phyloP scores from a whole-genome alignment of 257 asterid genomes.

The Solanum dulcamara region DNA sequence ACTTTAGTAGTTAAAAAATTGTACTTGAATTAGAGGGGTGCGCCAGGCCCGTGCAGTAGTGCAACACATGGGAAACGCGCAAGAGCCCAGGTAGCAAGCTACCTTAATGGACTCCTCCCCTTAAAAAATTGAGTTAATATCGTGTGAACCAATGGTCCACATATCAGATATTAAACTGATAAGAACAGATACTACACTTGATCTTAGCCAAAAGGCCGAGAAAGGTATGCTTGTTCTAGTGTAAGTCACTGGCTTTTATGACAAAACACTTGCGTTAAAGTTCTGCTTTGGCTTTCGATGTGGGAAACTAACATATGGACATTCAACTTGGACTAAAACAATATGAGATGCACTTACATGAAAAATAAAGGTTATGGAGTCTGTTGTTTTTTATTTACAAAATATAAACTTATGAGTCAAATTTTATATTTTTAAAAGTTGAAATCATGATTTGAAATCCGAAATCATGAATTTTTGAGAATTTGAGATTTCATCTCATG shows the following conservation, averaged over 20 bases:
- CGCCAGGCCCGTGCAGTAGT: not conserved
- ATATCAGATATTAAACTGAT: not conserved
- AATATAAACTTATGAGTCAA: too few relatives aligned
- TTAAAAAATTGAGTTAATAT: not conserved
- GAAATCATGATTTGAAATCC: too few relatives aligned
- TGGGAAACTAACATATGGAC: not conserved
- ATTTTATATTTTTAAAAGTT: too few relatives aligned
- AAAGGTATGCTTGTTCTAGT: not conserved
- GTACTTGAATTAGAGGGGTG: not conserved
- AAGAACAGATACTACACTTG: not conserved
- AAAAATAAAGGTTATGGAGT: not conserved
- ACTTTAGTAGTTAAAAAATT: too few relatives aligned
- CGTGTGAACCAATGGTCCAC: not conserved
- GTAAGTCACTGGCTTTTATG: not conserved
- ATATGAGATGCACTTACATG: not conserved
- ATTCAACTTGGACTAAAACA: not conserved
- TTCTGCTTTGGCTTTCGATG: not conserved
- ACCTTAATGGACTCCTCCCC: not conserved
- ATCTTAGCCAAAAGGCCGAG: conserved; percentile 35
- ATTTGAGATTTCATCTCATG: too few relatives aligned
- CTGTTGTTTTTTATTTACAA: too few relatives aligned
- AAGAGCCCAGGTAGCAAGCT: not conserved
- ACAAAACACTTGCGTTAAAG: not conserved
- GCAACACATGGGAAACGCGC: not conserved
- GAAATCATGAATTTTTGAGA: too few relatives aligned